phyloP scores from a whole-genome alignment of 176 grass and related monocot genomes.

The Aegilops umbellulata region DNA sequence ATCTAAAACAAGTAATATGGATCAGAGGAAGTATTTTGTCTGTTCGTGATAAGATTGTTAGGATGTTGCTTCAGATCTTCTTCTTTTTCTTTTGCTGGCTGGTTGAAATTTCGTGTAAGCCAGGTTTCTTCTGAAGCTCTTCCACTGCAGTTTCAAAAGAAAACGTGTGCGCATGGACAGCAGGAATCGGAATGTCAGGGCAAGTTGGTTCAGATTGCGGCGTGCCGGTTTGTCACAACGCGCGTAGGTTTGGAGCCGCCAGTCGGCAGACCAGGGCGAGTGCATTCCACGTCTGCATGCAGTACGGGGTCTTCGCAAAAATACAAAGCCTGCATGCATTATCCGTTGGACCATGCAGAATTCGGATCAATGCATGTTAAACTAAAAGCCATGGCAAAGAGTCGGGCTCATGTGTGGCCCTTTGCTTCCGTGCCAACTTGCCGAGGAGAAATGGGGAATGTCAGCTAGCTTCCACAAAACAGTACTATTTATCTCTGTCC shows the following conservation, averaged over 20 bases:
- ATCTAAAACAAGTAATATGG: too few relatives aligned
- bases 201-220: neutral
- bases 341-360: neutral
- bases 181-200: neutral
- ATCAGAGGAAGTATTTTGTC: too few relatives aligned
- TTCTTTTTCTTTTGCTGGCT: too few relatives aligned
- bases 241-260: neutral
- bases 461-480: neutral
- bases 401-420: neutral
- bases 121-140: neutral
- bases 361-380: neutral
- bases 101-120: too few relatives aligned
- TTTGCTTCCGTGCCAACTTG: neutral
- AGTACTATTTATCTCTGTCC: too few relatives aligned
- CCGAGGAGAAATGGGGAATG: neutral
- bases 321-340: neutral
- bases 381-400: constrained; percentile 13
- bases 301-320: neutral
- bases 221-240: too few relatives aligned
- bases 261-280: neutral
- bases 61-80: too few relatives aligned
- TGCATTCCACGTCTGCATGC: neutral
- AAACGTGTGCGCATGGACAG: neutral
- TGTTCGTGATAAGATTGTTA: too few relatives aligned
- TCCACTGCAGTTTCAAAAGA: neutral